Evolutionary conservation across 2,329 filamentous ascomycete genomes (phyloP).

Genomic region (Nannizziopsis arthrosporioides): DNA sequence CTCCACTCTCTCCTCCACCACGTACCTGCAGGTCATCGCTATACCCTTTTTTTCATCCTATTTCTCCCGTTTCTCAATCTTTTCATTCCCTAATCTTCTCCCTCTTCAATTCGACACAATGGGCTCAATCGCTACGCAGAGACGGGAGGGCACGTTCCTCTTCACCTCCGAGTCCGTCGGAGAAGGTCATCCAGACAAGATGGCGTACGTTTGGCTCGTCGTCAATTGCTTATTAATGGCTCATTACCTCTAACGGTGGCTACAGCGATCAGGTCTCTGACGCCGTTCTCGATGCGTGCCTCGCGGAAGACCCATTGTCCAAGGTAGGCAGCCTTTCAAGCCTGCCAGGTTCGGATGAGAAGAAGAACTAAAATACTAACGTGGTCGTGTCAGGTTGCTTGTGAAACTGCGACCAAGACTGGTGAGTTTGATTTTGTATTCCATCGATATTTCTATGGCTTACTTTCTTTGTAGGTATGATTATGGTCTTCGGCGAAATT

Average conservation of each 20-base stretch:
- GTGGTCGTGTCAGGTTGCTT: slow-evolving; percentile 53
- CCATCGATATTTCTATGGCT: slow-evolving; percentile 11
- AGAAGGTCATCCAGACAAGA: slow-evolving; percentile 92
- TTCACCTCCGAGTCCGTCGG: slow-evolving; percentile 87
- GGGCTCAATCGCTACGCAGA: slow-evolving; percentile 25
- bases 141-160: slow-evolving; percentile 56
- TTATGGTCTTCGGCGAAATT: slow-evolving; percentile 99
- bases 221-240: not conserved
- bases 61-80: slow-evolving; percentile 16
- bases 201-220: slow-evolving; percentile 49
- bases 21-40: not conserved
- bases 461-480: slow-evolving; percentile 46
- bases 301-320: slow-evolving; percentile 87
- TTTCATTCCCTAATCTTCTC: slow-evolving; percentile 15
- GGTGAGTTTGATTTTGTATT: slow-evolving; percentile 52
- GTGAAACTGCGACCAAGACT: slow-evolving; percentile 99
- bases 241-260: slow-evolving; percentile 8
- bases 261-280: slow-evolving; percentile 86
- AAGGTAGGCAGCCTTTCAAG: slow-evolving; percentile 45
- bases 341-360: not conserved
- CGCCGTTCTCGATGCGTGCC: slow-evolving; percentile 95
- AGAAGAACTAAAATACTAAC: not conserved
- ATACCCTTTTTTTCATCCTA: slow-evolving; percentile 15
- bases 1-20: slow-evolving; percentile 1
- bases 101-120: slow-evolving; percentile 39